Evolutionary conservation across 108 stramenopile genomes (phyloP).

Genomic region (Mayamaea pseudoterrestris): DNA sequence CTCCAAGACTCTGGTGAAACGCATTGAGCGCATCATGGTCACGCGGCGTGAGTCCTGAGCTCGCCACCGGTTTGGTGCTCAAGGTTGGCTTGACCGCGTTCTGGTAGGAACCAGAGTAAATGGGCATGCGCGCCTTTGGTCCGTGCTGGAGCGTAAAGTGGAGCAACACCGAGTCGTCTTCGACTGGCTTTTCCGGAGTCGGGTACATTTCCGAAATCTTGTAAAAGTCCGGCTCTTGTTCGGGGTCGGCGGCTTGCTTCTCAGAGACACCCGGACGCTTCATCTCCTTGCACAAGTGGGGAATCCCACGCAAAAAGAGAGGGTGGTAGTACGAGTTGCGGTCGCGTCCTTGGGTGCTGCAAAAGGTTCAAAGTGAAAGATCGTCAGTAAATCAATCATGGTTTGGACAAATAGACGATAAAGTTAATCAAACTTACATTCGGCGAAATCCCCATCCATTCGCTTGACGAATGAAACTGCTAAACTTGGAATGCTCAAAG

Average conservation of each 20-base stretch:
- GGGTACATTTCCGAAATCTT: slow-evolving; percentile 36
- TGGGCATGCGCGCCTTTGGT: slow-evolving; percentile 62
- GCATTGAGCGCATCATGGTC: slow-evolving; percentile 1
- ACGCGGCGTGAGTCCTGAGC: slow-evolving; percentile 2
- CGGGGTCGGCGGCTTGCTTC: slow-evolving; percentile 34
- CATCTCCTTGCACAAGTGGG: slow-evolving; percentile 37
- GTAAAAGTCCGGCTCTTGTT: slow-evolving; percentile 47
- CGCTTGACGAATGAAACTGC: slow-evolving; percentile 29
- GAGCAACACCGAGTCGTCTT: slow-evolving; percentile 37
- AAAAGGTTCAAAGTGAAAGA: too few species aligned
- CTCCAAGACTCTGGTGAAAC: slow-evolving; percentile 8
- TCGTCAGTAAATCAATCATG: too few species aligned
- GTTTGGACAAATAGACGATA: too few species aligned
- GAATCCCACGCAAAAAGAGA: slow-evolving; percentile 36
- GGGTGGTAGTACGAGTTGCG: slow-evolving; percentile 63
- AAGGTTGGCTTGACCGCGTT: not conserved
- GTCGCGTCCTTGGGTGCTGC: slow-evolving; percentile 49
- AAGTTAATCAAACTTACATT: too few species aligned
- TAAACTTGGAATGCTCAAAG: slow-evolving; percentile 56
- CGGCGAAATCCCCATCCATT: slow-evolving; percentile 44
- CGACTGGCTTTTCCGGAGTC: slow-evolving; percentile 28
- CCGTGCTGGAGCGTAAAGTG: slow-evolving; percentile 42
- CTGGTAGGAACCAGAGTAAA: slow-evolving; percentile 10
- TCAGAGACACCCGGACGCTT: slow-evolving; percentile 38
- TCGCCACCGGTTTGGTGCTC: not conserved